phyloP scores from a whole-genome alignment of 2,329 filamentous ascomycete species.

The Fusarium drepaniforme region DNA sequence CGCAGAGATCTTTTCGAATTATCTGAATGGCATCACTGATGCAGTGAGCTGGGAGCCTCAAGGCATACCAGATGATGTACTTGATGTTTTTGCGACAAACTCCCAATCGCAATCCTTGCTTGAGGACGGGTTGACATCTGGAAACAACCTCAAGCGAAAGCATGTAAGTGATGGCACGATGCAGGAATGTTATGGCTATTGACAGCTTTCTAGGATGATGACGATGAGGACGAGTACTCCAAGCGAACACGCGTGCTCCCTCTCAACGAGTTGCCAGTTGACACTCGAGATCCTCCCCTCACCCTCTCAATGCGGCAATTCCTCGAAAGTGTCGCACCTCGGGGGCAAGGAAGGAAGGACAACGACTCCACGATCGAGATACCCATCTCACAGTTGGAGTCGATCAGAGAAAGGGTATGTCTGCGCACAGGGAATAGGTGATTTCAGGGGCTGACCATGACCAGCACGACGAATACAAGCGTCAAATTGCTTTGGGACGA shows the following conservation, averaged over 20 bases:
- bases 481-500: slow-evolving; percentile 36
- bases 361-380: slow-evolving; percentile 44
- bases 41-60: slow-evolving; percentile 61
- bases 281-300: slow-evolving; percentile 48
- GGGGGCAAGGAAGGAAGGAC: slow-evolving; percentile 16
- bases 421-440: not conserved
- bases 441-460: slow-evolving; percentile 28
- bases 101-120: slow-evolving; percentile 39
- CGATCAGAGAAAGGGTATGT: slow-evolving; percentile 53
- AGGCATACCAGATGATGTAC: slow-evolving; percentile 60
- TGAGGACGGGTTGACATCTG: slow-evolving; percentile 29
- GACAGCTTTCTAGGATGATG: slow-evolving; percentile 33
- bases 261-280: slow-evolving; percentile 28
- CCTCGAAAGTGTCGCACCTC: slow-evolving; percentile 38
- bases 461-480: slow-evolving; percentile 48
- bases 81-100: slow-evolving; percentile 61
- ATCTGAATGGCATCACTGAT: slow-evolving; percentile 54
- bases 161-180: slow-evolving; percentile 52
- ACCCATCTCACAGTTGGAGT: slow-evolving; percentile 52
- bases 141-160: slow-evolving; percentile 60
- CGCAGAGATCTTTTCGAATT: slow-evolving; percentile 61
- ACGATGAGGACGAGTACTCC: slow-evolving; percentile 50
- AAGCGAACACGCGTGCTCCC: slow-evolving; percentile 47
- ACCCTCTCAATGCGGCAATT: slow-evolving; percentile 48
- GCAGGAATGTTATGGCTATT: not conserved